A percentile compares a stretch with the other conserved stretches of the same genome.
Evolutionary conservation across 2,329 filamentous ascomycete species (phyloP).

Genomic region (Aspergillus aculeatus): DNA sequence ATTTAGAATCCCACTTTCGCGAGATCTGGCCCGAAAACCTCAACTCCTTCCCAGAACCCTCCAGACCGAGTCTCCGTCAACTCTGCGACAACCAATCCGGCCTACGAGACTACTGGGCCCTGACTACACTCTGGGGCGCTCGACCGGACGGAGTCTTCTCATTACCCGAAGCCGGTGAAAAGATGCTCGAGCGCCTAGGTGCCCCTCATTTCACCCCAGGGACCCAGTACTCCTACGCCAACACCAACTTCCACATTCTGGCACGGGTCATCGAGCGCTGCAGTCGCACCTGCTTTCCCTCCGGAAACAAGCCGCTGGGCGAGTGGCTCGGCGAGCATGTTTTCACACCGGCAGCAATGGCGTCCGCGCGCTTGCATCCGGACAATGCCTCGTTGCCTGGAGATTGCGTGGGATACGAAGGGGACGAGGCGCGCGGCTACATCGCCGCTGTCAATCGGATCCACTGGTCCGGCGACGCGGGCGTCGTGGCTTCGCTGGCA

Average conservation of each 20-base stretch:
- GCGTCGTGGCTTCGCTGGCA: constrained; percentile 44
- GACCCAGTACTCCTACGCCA: constrained; percentile 46
- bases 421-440: constrained; percentile 39
- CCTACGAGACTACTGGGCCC: constrained; percentile 48
- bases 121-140: constrained; percentile 46
- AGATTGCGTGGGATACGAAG: constrained; percentile 47
- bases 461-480: constrained; percentile 50
- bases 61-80: constrained; percentile 37
- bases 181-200: constrained; percentile 32
- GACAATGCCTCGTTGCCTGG: constrained; percentile 40
- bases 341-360: constrained; percentile 45
- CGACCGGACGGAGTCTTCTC: constrained; percentile 42
- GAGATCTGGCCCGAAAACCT: constrained; percentile 20
- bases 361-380: constrained; percentile 40
- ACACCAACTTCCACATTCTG: constrained; percentile 46
- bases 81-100: constrained; percentile 46
- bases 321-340: constrained; percentile 40
- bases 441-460: constrained; percentile 41
- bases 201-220: constrained; percentile 47
- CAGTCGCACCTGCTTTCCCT: constrained; percentile 19
- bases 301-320: constrained; percentile 25
- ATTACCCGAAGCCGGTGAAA: constrained; percentile 30
- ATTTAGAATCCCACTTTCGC: constrained; percentile 30
- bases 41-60: constrained; percentile 24
- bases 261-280: constrained; percentile 41